Percentiles rank a stretch among this genome's conserved stretches.
Conservation (phyloP, 768 basidiomycete species). For the Boletus sp. region DNA sequence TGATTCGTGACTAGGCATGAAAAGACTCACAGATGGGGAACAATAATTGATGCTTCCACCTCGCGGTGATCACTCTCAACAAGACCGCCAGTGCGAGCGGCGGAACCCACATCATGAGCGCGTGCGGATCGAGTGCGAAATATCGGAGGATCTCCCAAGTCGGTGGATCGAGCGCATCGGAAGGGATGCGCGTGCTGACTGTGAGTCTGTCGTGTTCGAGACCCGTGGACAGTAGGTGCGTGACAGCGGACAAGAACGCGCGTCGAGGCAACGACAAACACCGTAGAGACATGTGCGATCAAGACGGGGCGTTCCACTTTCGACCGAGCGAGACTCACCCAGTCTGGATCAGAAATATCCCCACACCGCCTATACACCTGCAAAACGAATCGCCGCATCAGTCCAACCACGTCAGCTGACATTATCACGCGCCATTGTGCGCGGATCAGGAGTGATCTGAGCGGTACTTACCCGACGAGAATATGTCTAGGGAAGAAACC, state of each 20-base stretch:
- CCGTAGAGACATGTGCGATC: neutral
- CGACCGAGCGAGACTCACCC: constrained; percentile 48
- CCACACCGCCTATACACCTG: constrained; percentile 93
- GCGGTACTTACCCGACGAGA: constrained; percentile 73
- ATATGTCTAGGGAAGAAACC: constrained; percentile 98
- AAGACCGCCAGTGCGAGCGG: constrained; percentile 76
- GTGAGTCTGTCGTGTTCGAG: constrained; percentile 55
- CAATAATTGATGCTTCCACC: constrained; percentile 83
- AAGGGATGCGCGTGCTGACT: constrained; percentile 79
- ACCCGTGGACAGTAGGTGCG: neutral
- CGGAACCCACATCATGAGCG: constrained; percentile 74
- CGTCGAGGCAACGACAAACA: neutral
- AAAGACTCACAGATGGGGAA: constrained; percentile 76
- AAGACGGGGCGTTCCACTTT: neutral
- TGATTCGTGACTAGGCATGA: too few species aligned
- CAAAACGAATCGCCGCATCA: neutral
- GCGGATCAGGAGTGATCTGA: constrained; percentile 1
- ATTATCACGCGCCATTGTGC: neutral
- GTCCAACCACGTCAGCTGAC: neutral
- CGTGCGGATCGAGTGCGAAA: constrained; percentile 63
- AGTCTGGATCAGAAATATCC: constrained; percentile 86
- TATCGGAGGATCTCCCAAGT: constrained; percentile 62
- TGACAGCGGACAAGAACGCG: neutral
- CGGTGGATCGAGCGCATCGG: constrained; percentile 66
- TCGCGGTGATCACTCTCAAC: constrained; percentile 76